Evolutionary conservation across 176 grass and related monocot species (phyloP).

Genomic region (Carex scoparia): DNA sequence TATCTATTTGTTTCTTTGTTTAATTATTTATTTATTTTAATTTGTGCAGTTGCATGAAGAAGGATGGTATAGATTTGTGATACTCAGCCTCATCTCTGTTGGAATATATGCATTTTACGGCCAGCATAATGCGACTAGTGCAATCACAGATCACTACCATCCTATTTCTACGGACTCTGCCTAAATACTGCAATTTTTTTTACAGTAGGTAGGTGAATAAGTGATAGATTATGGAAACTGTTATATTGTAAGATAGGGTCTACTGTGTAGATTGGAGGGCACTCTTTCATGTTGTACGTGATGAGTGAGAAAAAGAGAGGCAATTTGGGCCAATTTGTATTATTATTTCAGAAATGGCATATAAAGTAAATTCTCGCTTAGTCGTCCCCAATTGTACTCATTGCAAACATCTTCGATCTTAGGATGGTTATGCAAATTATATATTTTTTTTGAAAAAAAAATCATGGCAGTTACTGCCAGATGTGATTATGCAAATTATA

Average conservation of each 20-base stretch:
- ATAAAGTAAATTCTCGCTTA: background rate
- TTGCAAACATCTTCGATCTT: background rate
- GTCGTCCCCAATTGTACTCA: background rate
- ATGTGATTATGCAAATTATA: no score
- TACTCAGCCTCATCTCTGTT: conserved; percentile 56
- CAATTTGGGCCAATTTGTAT: background rate
- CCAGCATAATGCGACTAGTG: conserved; percentile 52
- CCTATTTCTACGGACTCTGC: conserved; percentile 17
- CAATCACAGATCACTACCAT: conserved; percentile 40
- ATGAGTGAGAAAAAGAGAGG: background rate
- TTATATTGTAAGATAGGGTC: background rate
- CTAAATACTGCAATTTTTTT: background rate
- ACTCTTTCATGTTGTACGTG: background rate
- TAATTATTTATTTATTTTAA: background rate
- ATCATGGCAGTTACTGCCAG: no score
- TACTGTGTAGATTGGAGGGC: background rate
- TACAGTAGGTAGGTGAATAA: background rate
- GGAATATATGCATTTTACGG: conserved; percentile 78
- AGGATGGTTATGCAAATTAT: no score
- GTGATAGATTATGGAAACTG: background rate
- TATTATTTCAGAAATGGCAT: background rate
- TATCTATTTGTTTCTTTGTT: background rate
- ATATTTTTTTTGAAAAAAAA: no score
- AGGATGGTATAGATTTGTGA: conserved; percentile 89
- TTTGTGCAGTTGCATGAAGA: conserved; percentile 87